Evolutionary conservation across 306 rosid species (phyloP), one percentile per base, ranked within the genome.

Genomic region (Glycine soja): DNA sequence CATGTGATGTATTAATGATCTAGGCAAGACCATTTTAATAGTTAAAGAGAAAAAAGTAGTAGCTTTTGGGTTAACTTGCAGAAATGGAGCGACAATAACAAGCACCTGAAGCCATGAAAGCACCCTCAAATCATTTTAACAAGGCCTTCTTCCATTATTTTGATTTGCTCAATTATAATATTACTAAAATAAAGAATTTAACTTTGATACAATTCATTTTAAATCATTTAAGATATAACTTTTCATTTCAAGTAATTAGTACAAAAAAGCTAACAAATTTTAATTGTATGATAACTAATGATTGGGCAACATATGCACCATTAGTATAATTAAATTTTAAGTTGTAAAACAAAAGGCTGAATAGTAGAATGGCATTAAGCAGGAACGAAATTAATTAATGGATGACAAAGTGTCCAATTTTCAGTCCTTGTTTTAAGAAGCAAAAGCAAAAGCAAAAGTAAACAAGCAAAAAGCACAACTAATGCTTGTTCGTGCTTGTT

Each of bases 31-130:
- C 57, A 43, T 56, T 19, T 69, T 45, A 14, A 5, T 12, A 18
- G 75, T 54, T 77, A 32, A 48, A 66, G 40, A 43, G n/a, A 24
- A 64, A 52, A 66, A n/a, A 0, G 53, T 3, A 40, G 45, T 40
- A 38, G 75, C 58, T 24, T 69, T 45, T 69, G 47, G 38, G 62
- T 79, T 79, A n/a, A 10, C 46, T 79, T 70, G 46, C 54, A 0
- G 0, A 19, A 24, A 38, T 7, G 69, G 65, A 51, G 54, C 40
- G 5, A 52, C 42, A 40, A 64, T 16, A 51, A 48, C 19, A 9
- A 67, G 43, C 72, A 46, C 72, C 11, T 61, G 47, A 63, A 62
- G 38, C 62, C 54, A 15, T 74, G 24, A 19, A 42, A 18, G 69
- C 18, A 10, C 45, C 45, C 24, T 58, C 19, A 46, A 30, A 24